Evolutionary conservation across 352 stramenopile species (phyloP).

Genomic region (Globisporangium rhizosaccharum): DNA sequence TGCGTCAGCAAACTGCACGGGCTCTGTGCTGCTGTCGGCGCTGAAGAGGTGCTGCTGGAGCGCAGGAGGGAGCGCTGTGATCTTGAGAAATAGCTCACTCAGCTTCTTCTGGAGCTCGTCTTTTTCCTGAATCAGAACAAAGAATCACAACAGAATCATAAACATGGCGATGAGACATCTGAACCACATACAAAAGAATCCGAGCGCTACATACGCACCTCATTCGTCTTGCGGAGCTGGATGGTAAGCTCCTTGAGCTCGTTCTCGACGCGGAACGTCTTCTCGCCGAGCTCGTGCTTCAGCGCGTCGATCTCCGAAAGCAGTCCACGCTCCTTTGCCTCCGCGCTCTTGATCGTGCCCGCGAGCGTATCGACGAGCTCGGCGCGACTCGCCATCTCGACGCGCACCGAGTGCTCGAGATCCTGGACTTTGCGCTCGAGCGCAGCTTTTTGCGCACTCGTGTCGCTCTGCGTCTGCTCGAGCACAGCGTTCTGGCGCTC

Average conservation of each 20-base stretch:
- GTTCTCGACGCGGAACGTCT: slow-evolving; percentile 56
- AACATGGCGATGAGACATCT: not conserved
- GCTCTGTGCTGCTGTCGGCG: slow-evolving; percentile 17
- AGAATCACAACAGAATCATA: not conserved
- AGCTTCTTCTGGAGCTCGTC: slow-evolving; percentile 77
- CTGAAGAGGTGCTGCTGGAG: slow-evolving; percentile 77
- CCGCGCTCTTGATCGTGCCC: slow-evolving; percentile 42
- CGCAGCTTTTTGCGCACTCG: slow-evolving; percentile 23
- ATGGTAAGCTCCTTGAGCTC: slow-evolving; percentile 47
- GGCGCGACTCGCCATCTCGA: slow-evolving; percentile 61
- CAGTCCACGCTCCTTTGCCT: slow-evolving; percentile 48
- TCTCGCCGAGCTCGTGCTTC: slow-evolving; percentile 53
- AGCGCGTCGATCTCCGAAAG: slow-evolving; percentile 37
- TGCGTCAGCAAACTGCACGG: slow-evolving; percentile 64
- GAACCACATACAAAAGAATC: not conserved
- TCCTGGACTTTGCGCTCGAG: slow-evolving; percentile 47
- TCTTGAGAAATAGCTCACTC: slow-evolving; percentile 71
- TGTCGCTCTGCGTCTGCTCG: slow-evolving; percentile 36
- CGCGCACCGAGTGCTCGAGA: slow-evolving; percentile 40
- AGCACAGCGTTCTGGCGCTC: slow-evolving; percentile 39
- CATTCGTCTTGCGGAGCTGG: slow-evolving; percentile 56
- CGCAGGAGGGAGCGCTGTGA: slow-evolving; percentile 54
- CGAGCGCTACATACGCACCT: slow-evolving; percentile 28
- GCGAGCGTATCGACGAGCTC: slow-evolving; percentile 74
- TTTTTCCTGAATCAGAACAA: slow-evolving; percentile 42